Conservation (phyloP, 2,329 filamentous ascomycete species). For the Decorospora gaudefroyi region DNA sequence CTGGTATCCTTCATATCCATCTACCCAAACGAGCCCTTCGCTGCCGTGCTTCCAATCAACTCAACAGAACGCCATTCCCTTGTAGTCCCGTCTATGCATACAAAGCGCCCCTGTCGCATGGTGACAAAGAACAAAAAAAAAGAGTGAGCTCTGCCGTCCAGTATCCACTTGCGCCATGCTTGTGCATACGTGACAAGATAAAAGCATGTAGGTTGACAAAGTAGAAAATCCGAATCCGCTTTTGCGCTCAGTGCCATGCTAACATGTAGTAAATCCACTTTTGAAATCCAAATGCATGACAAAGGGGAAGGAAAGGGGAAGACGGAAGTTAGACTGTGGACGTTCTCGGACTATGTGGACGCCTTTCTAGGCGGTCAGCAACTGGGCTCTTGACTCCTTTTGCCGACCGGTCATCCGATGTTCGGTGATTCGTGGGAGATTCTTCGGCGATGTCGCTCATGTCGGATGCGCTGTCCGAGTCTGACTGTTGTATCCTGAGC, state of each 20-base stretch:
- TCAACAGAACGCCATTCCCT: constrained; percentile 10
- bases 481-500: constrained; percentile 24
- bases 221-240: constrained; percentile 13
- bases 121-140: too few relatives aligned
- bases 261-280: constrained; percentile 21
- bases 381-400: constrained; percentile 22
- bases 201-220: constrained; percentile 13
- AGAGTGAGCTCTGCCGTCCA: too few relatives aligned
- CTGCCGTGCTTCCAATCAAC: constrained; percentile 3
- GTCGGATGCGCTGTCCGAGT: constrained; percentile 34
- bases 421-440: constrained; percentile 18
- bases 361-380: constrained; percentile 17
- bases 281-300: constrained; percentile 23
- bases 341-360: constrained; percentile 13
- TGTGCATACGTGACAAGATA: constrained; percentile 16
- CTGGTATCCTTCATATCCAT: constrained; percentile 13
- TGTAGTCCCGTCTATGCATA: constrained; percentile 14
- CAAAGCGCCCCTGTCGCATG: constrained; percentile 11
- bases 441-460: constrained; percentile 46
- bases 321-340: constrained; percentile 21
- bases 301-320: constrained; percentile 10
- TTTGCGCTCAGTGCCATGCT: constrained; percentile 20
- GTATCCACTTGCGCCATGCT: constrained; percentile 23
- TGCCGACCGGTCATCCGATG: constrained; percentile 12
- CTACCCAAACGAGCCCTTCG: constrained; percentile 4